These are phyloP conservation scores for Trichomonas gallinae DNA, from an alignment of 208 protist species.

Conservation along the genomic window DNA sequence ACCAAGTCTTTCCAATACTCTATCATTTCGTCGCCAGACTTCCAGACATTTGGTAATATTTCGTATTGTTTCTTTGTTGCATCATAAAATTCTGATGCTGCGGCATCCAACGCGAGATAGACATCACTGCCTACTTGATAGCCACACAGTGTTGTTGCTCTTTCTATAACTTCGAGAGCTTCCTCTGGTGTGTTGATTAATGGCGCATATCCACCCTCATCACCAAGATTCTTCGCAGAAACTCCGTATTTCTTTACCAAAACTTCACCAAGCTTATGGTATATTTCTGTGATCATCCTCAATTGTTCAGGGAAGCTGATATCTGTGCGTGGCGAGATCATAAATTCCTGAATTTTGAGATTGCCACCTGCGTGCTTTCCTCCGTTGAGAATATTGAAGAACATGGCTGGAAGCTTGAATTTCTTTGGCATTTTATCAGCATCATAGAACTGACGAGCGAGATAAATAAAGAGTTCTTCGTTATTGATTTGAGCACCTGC, in stretches of 20 bases:
- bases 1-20: slow-evolving; percentile 33
- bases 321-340: slow-evolving; percentile 86
- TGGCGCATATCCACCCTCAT: slow-evolving; percentile 82
- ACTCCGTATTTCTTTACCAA: slow-evolving; percentile 86
- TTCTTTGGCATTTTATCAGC: neutral
- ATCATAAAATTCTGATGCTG: slow-evolving; percentile 91
- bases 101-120: slow-evolving; percentile 78
- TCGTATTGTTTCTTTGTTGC: slow-evolving; percentile 78
- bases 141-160: slow-evolving; percentile 81
- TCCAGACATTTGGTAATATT: slow-evolving; percentile 42
- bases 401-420: neutral
- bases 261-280: slow-evolving; percentile 85
- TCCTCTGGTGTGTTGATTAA: slow-evolving; percentile 63
- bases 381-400: slow-evolving; percentile 24
- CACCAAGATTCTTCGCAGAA: slow-evolving; percentile 70
- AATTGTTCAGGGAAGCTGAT: slow-evolving; percentile 60
- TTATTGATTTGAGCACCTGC: neutral
- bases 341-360: slow-evolving; percentile 43
- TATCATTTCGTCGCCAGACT: slow-evolving; percentile 27
- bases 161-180: slow-evolving; percentile 76
- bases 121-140: slow-evolving; percentile 79
- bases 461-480: neutral
- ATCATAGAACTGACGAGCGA: neutral
- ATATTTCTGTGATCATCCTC: slow-evolving; percentile 65
- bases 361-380: slow-evolving; percentile 54